Evolutionary conservation across 108 stramenopile genomes (phyloP).

Genomic region (Cyclostephanos tholiformis): DNA sequence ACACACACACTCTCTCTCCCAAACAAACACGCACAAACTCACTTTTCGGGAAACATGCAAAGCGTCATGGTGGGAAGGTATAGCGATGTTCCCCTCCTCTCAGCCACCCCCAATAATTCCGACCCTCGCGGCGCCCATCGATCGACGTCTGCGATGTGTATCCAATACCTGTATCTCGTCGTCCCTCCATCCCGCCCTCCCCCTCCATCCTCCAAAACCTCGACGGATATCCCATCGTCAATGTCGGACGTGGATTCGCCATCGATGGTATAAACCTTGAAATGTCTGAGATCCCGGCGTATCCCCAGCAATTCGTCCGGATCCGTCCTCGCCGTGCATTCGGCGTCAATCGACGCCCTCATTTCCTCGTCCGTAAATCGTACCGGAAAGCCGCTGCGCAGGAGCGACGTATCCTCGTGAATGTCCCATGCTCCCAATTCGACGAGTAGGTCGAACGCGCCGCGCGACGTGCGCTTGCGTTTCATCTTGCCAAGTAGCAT

Average conservation of each 20-base stretch:
- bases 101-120: constrained; percentile 54
- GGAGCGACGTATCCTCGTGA: constrained; percentile 66
- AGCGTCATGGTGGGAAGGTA: constrained; percentile 70
- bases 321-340: constrained; percentile 29
- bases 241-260: constrained; percentile 66
- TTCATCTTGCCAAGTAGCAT: constrained; percentile 54
- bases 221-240: constrained; percentile 78
- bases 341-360: constrained; percentile 17
- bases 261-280: constrained; percentile 83
- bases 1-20: too few relatives aligned
- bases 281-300: constrained; percentile 62
- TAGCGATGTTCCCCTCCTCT: constrained; percentile 61
- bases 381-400: constrained; percentile 78
- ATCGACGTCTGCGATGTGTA: constrained; percentile 88
- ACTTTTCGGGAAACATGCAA: constrained; percentile 73
- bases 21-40: too few relatives aligned
- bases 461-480: constrained; percentile 59
- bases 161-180: constrained; percentile 59
- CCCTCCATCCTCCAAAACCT: constrained; percentile 29
- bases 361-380: constrained; percentile 56
- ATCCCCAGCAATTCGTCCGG: constrained; percentile 63
- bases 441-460: constrained; percentile 73
- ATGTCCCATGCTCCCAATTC: constrained; percentile 58
- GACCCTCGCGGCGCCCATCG: constrained; percentile 69
- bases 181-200: constrained; percentile 27